Percentiles rank a stretch among this genome's conserved stretches.
phyloP scores from a whole-genome alignment of 306 rosid genomes.

The Astragalus membranaceus region DNA sequence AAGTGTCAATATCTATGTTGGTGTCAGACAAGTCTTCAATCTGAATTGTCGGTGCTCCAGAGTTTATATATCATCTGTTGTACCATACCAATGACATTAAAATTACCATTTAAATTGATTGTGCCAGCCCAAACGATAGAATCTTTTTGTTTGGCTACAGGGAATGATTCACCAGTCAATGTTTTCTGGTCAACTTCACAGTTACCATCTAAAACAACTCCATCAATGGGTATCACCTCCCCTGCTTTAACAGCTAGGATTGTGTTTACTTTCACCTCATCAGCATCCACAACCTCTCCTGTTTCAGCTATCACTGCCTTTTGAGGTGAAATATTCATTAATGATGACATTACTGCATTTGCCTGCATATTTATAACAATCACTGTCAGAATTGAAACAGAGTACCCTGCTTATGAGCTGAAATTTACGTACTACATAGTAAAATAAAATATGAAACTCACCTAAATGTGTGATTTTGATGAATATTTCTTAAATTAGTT shows the following conservation, averaged over 20 bases:
- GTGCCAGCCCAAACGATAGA: constrained; percentile 94
- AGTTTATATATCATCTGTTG: neutral
- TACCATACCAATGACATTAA: neutral
- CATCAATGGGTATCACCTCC: constrained; percentile 86
- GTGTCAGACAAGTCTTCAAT: too few relatives aligned
- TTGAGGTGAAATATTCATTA: constrained; percentile 77
- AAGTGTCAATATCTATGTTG: too few relatives aligned
- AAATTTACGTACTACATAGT: neutral
- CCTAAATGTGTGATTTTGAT: neutral
- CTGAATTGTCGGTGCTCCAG: too few relatives aligned
- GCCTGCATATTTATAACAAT: constrained; percentile 45
- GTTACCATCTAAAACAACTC: constrained; percentile 65
- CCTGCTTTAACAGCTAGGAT: constrained; percentile 82
- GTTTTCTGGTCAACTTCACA: constrained; percentile 90
- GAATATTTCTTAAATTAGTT: neutral
- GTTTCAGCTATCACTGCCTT: constrained; percentile 83
- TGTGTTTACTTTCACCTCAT: constrained; percentile 68
- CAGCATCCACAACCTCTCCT: constrained; percentile 71
- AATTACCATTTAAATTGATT: constrained; percentile 72
- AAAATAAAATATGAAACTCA: neutral
- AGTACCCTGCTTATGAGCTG: neutral
- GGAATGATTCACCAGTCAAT: constrained; percentile 86
- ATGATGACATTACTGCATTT: constrained; percentile 72
- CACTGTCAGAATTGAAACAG: neutral
- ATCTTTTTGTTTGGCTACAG: constrained; percentile 70